phyloP scores from a whole-genome alignment of 1,284 basidiomycete species.

The Melampsora larici-populina region DNA sequence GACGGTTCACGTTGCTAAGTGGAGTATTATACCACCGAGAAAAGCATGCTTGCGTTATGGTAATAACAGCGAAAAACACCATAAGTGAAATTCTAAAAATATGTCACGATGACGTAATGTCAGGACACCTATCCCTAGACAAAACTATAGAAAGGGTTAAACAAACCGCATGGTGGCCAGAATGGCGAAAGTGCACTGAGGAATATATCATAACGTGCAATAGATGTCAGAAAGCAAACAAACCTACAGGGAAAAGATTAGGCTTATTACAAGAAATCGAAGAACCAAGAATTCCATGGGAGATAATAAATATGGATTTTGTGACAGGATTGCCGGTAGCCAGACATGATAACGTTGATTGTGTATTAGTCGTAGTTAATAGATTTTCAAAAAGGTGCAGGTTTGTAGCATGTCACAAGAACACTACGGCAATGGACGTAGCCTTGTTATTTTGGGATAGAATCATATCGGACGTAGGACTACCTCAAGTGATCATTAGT shows the following conservation, averaged over 20 bases:
- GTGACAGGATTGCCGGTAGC: too few relatives aligned
- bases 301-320: too few relatives aligned
- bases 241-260: too few relatives aligned
- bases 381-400: background rate
- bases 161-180: constrained; percentile 1
- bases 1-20: background rate
- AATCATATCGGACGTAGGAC: constrained; percentile 46
- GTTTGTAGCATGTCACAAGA: background rate
- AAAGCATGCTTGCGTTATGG: background rate
- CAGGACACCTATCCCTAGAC: constrained; percentile 1
- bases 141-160: constrained; percentile 1
- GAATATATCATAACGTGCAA: background rate
- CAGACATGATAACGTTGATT: too few relatives aligned
- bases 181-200: background rate
- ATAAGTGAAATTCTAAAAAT: background rate
- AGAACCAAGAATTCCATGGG: too few relatives aligned
- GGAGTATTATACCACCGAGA: constrained; percentile 18
- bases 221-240: too few relatives aligned
- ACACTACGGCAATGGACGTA: constrained; percentile 21
- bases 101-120: constrained; percentile 1
- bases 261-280: too few relatives aligned
- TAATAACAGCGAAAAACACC: background rate
- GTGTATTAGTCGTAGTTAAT: too few relatives aligned
- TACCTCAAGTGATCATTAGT: constrained; percentile 56
- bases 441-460: constrained; percentile 29